phyloP scores from a whole-genome alignment of 257 asterid species.

The Rhazya stricta region DNA sequence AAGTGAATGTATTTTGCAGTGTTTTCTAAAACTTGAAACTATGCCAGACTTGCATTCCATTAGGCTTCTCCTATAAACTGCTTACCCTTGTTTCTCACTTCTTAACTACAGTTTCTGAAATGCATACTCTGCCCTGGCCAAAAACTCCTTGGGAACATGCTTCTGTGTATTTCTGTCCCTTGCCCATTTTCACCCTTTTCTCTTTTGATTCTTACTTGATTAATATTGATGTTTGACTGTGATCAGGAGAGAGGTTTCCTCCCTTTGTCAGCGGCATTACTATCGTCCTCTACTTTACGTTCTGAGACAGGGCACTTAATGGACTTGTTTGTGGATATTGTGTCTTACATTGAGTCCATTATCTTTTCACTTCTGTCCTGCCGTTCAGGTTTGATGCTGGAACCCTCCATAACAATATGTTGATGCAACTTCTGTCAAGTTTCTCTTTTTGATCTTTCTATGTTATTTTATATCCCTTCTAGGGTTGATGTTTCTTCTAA shows the following conservation, averaged over 20 bases:
- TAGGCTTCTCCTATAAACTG: neutral
- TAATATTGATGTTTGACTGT: slow-evolving; percentile 21
- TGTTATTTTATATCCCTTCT: slow-evolving; percentile 32
- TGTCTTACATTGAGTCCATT: slow-evolving; percentile 65
- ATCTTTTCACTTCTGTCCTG: slow-evolving; percentile 65
- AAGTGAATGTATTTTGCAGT: neutral
- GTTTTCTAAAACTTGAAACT: neutral
- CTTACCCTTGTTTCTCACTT: neutral
- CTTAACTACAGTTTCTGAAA: neutral
- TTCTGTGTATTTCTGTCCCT: neutral
- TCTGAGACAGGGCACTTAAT: slow-evolving; percentile 51
- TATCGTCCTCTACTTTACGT: slow-evolving; percentile 69
- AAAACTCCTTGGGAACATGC: neutral
- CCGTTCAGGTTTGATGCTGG: slow-evolving; percentile 62
- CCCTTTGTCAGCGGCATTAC: slow-evolving; percentile 88
- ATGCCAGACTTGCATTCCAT: neutral
- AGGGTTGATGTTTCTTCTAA: slow-evolving; percentile 77
- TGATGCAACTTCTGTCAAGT: neutral
- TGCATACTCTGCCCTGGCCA: neutral
- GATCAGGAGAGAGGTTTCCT: slow-evolving; percentile 95
- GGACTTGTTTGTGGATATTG: slow-evolving; percentile 60
- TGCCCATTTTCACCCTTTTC: neutral
- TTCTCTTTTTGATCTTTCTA: slow-evolving; percentile 13
- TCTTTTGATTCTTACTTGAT: slow-evolving; percentile 15
- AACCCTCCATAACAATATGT: slow-evolving; percentile 5